Evolutionary conservation across 805 yeast species (phyloP).

Genomic region (Metschnikowia proteae): DNA sequence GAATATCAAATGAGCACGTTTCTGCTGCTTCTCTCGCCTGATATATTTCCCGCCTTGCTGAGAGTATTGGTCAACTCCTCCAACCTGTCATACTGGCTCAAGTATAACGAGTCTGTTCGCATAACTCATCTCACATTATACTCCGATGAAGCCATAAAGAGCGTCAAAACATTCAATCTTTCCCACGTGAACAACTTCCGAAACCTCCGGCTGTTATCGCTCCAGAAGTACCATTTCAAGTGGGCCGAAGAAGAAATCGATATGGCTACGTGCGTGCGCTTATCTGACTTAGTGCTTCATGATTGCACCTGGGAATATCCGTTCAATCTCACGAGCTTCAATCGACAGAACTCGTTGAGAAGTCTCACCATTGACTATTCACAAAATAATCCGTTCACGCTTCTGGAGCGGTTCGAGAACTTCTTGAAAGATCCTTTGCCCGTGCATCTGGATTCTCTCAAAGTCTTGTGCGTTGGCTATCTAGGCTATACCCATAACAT

Average conservation of each 20-base stretch:
- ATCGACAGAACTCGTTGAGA: conserved; percentile 22
- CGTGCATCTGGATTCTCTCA: conserved; percentile 16
- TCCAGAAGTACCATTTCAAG: conserved; percentile 42
- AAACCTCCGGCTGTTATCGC: conserved; percentile 28
- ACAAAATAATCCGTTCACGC: conserved; percentile 29
- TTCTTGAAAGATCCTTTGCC: conserved; percentile 24
- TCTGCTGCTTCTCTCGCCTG: conserved; percentile 19
- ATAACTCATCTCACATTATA: conserved; percentile 25
- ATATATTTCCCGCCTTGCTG: conserved; percentile 21
- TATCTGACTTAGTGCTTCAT: conserved; percentile 28
- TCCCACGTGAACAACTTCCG: conserved; percentile 40
- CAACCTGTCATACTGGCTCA: conserved; percentile 41
- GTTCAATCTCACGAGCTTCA: conserved; percentile 40
- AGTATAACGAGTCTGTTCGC: conserved; percentile 25
- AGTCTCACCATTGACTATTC: conserved; percentile 25
- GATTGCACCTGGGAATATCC: conserved; percentile 60
- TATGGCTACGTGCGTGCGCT: conserved; percentile 12
- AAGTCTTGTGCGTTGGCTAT: conserved; percentile 14
- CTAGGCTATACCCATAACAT: conserved; percentile 12
- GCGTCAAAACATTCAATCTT: conserved; percentile 36
- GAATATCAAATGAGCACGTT: conserved; percentile 31
- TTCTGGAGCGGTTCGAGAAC: conserved; percentile 35
- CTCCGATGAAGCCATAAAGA: conserved; percentile 19
- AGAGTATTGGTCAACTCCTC: conserved; percentile 28
- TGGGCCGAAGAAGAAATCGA: conserved; percentile 29